Evolutionary conservation across 495 filamentous ascomycete species (phyloP).

Genomic region (Choiromyces venosus): DNA sequence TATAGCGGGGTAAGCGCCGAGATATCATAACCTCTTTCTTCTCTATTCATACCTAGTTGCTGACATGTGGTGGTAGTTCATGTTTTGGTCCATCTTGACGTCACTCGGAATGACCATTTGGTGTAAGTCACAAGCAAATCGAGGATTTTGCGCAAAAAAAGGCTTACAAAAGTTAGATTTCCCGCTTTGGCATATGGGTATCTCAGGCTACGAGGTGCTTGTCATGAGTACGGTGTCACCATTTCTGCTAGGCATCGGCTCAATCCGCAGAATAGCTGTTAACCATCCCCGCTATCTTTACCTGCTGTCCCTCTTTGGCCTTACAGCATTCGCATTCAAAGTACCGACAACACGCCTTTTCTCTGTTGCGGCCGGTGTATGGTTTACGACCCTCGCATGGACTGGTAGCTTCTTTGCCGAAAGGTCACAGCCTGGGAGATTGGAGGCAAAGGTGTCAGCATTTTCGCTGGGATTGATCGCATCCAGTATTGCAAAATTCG

Average conservation of each 20-base stretch:
- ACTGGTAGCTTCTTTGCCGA: slow-evolving; percentile 73
- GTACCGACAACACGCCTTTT: slow-evolving; percentile 74
- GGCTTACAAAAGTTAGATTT: slow-evolving; percentile 59
- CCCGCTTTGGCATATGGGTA: slow-evolving; percentile 99
- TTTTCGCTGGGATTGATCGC: slow-evolving; percentile 77
- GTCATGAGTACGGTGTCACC: slow-evolving; percentile 82
- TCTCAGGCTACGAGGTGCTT: slow-evolving; percentile 90
- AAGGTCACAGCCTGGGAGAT: slow-evolving; percentile 61
- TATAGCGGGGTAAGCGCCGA: slow-evolving; percentile 73
- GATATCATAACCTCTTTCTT: neutral
- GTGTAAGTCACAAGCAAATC: slow-evolving; percentile 58
- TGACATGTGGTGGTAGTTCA: slow-evolving; percentile 57
- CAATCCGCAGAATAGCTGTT: slow-evolving; percentile 61
- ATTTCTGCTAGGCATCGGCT: slow-evolving; percentile 65
- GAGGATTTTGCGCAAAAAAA: neutral
- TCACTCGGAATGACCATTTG: slow-evolving; percentile 81
- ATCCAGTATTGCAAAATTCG: slow-evolving; percentile 87
- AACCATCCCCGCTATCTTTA: slow-evolving; percentile 66
- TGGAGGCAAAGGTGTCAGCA: slow-evolving; percentile 74
- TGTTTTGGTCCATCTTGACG: slow-evolving; percentile 93
- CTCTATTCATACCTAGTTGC: slow-evolving; percentile 13
- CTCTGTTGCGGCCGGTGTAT: slow-evolving; percentile 69
- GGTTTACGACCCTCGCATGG: slow-evolving; percentile 73
- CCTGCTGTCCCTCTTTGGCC: slow-evolving; percentile 67
- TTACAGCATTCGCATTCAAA: slow-evolving; percentile 72